Conservation (phyloP, 1,139 yeast genomes). For the Debaryomyces robertsiae region DNA sequence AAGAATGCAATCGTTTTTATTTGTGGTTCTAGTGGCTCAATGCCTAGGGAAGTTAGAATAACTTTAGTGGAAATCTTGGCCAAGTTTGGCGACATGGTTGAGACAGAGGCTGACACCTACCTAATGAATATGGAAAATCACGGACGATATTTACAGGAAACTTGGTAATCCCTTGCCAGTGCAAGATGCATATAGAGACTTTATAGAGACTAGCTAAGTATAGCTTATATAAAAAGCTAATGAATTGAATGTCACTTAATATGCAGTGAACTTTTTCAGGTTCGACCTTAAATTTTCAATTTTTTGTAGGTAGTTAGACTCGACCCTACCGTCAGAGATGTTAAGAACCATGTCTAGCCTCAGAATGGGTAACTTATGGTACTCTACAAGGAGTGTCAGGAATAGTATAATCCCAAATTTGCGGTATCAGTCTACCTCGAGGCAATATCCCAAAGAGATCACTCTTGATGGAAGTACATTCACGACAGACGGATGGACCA, state of each 20-base stretch:
- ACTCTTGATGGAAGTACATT: conserved; percentile 55
- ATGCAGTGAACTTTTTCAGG: conserved; percentile 2
- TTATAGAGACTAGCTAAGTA: too few species aligned
- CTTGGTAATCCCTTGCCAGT: conserved; percentile 58
- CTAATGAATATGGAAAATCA: conserved; percentile 62
- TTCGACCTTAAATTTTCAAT: conserved; percentile 3
- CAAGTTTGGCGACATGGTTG: conserved; percentile 39
- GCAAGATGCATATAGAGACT: too few species aligned
- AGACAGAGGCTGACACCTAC: conserved; percentile 52
- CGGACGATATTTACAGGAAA: conserved; percentile 82
- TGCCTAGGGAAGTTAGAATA: conserved; percentile 88
- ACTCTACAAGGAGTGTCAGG: neutral
- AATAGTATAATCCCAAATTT: neutral
- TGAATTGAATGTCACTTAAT: neutral
- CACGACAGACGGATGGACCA: conserved; percentile 78
- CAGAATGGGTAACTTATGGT: neutral
- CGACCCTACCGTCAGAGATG: neutral
- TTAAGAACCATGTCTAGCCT: conserved; percentile 1
- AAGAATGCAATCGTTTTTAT: conserved; percentile 64
- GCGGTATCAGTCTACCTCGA: neutral
- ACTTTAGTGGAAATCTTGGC: conserved; percentile 67
- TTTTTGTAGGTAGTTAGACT: neutral
- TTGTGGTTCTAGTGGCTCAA: conserved; percentile 92
- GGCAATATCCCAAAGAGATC: conserved; percentile 31
- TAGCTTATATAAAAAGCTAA: too few species aligned